A percentile compares a stretch with the other conserved stretches of the same genome.
These are phyloP conservation scores for Salvia sclarea DNA, from an alignment of 305 asterid species.

Conservation along the genomic window DNA sequence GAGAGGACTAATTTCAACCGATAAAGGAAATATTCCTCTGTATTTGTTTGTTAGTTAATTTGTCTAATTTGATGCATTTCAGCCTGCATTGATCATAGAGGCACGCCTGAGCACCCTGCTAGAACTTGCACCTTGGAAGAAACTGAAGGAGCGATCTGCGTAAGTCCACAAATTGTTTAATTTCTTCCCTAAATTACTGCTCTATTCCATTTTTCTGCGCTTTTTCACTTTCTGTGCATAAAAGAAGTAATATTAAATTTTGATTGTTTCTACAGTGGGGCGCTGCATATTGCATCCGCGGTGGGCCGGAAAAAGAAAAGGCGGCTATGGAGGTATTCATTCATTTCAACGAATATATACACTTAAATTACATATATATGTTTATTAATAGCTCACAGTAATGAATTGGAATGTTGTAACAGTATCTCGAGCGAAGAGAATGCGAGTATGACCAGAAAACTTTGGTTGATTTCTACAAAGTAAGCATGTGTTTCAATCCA, in stretches of 20 bases:
- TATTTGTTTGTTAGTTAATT: neutral
- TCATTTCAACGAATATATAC: neutral
- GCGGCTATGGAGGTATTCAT: conserved; percentile 74
- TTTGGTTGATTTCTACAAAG: conserved; percentile 67
- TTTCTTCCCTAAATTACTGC: neutral
- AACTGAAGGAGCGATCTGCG: conserved; percentile 67
- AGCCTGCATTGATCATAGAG: conserved; percentile 98
- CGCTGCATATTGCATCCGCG: conserved; percentile 84
- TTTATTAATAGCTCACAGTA: neutral
- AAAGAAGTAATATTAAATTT: neutral
- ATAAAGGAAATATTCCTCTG: neutral
- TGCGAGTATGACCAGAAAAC: conserved; percentile 86
- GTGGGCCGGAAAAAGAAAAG: conserved; percentile 77
- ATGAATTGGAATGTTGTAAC: conserved; percentile 1
- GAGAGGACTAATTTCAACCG: neutral
- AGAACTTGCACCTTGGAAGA: conserved; percentile 92
- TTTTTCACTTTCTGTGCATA: neutral
- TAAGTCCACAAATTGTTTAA: conserved; percentile 41
- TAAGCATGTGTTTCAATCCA: conserved; percentile 36
- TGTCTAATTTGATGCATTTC: conserved; percentile 27
- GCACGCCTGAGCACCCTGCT: conserved; percentile 94
- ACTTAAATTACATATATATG: neutral
- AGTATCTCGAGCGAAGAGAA: conserved; percentile 87
- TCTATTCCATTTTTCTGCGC: neutral
- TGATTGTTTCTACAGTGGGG: conserved; percentile 69